Percentiles rank a stretch among this genome's conserved stretches.
Evolutionary conservation across 306 rosid genomes (phyloP).

Genomic region (Acacia acuminata): DNA sequence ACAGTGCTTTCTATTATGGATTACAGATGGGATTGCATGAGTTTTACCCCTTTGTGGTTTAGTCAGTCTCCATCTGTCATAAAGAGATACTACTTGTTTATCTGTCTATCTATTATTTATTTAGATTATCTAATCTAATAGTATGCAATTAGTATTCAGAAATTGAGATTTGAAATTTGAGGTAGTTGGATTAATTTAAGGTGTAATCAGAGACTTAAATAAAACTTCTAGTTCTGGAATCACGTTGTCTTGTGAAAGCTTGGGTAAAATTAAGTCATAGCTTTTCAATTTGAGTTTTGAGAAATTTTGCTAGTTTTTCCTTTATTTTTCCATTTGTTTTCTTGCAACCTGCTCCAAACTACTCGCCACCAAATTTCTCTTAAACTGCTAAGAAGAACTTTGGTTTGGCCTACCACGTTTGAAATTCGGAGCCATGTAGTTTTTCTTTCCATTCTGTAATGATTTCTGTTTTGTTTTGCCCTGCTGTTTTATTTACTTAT

Average conservation of each 20-base stretch:
- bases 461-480: slow-evolving; percentile 11
- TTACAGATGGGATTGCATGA: neutral
- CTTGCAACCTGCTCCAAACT: neutral
- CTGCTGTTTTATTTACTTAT: slow-evolving; percentile 18
- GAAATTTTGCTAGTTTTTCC: neutral
- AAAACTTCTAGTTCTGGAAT: neutral
- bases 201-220: neutral
- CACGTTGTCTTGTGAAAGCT: neutral
- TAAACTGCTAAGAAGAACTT: neutral
- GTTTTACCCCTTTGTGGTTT: neutral
- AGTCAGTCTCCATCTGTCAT: neutral
- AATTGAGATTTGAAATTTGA: neutral
- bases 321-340: neutral
- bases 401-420: neutral
- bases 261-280: neutral
- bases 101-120: neutral
- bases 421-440: neutral
- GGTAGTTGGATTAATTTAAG: neutral
- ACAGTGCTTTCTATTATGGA: slow-evolving; percentile 12
- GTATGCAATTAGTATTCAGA: neutral
- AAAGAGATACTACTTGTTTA: neutral
- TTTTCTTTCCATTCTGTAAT: neutral
- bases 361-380: neutral
- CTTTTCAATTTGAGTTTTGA: neutral
- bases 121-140: neutral